Percentiles rank a stretch among this genome's conserved stretches.
Evolutionary conservation across 1,284 basidiomycete genomes (phyloP).

Genomic region (Marasmius fiardii): DNA sequence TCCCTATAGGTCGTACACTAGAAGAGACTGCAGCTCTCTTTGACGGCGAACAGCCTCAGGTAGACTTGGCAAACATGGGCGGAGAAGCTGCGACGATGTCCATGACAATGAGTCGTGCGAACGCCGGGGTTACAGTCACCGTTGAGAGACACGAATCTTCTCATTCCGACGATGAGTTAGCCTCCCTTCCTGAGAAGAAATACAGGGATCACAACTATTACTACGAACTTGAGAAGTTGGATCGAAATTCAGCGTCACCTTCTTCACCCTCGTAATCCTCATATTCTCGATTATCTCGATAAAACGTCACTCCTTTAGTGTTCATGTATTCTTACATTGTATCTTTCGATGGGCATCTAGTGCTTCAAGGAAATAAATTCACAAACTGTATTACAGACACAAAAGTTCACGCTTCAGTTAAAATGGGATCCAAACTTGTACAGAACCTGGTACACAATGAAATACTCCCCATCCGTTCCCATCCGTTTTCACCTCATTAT

Average conservation of each 20-base stretch:
- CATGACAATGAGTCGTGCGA: conserved; percentile 11
- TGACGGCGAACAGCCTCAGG: conserved; percentile 49
- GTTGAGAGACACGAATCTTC: not conserved
- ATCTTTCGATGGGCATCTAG: too few relatives aligned
- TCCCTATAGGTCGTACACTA: conserved; percentile 47
- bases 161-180: not conserved
- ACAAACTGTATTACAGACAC: not conserved
- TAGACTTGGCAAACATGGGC: conserved; percentile 42
- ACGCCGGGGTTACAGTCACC: not conserved
- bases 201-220: not conserved
- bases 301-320: not conserved
- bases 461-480: conserved; percentile 58
- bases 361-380: not conserved
- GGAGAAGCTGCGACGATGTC: conserved; percentile 50
- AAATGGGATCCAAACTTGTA: conserved; percentile 55
- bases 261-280: not conserved
- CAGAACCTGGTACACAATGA: conserved; percentile 44
- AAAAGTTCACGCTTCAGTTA: not conserved
- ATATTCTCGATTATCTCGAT: not conserved
- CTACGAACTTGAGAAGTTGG: not conserved
- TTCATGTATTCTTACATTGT: too few relatives aligned
- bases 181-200: not conserved
- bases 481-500: conserved; percentile 40
- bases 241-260: not conserved
- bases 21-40: conserved; percentile 68